Evolutionary conservation across 352 stramenopile species (phyloP), one percentile per base, ranked within the genome.

Genomic region (Hyaloperonospora brassicae): DNA sequence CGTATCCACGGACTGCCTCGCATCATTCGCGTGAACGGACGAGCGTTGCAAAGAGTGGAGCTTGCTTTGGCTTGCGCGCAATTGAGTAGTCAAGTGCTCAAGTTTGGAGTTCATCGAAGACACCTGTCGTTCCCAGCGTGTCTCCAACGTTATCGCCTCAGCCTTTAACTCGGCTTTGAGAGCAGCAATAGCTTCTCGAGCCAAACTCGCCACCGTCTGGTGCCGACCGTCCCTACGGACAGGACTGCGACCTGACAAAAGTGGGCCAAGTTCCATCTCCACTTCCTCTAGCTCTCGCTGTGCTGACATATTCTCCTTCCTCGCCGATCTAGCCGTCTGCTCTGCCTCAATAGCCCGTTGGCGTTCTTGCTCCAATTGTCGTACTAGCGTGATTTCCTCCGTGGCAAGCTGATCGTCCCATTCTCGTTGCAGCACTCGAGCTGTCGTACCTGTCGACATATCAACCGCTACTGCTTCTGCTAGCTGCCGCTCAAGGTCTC

Each of bases 101-200:
- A 89, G 53, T 21, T 80, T 66, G 0, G 45, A 62, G 12, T 40
- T 58, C 64, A 79, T 58, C n/a, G 48, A 2, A 1, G 62, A 68
- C 2, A 48, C 34, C 51, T 87, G 64, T 22, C 86, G 62, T 40
- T 83, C 70, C 72, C 66, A 84, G 11, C 66, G 61, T 5, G 57
- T 61, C 35, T 77, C 52, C 39, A 89, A 38, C 7, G 36, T 47
- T 24, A 55, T 55, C 9, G 55, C 44, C 21, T 86, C 64, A 1
- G 56, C 47, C 44, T 86, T 75, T 21, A 86, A 83, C 1, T 79
- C 64, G 7, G 64, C 55, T 50, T 82, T 72, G 9, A 85, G 50
- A 24, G 46, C 47, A 0, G 60, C 43, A 13, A 75, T 67, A 3
- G 55, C 61, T 47, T 82, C 68, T 40, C 61, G 64, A n/a, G 68